phyloP scores from a whole-genome alignment of 768 basidiomycete species.

The Trametes punicea region DNA sequence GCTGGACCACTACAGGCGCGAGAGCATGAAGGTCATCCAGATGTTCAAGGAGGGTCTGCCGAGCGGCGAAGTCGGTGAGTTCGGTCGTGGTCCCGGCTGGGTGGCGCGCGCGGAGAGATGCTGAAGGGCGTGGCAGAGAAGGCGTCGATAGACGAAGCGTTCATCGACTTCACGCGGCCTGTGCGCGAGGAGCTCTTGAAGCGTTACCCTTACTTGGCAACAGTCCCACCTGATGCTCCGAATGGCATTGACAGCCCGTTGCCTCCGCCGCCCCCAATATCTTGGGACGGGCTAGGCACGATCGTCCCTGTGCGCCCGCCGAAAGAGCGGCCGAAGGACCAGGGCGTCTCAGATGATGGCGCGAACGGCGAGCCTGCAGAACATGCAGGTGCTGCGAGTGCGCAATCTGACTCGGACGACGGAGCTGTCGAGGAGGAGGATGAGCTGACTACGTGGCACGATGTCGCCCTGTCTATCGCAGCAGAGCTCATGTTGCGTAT shows the following conservation, averaged over 20 bases:
- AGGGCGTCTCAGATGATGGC: constrained; percentile 10
- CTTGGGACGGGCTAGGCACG: constrained; percentile 59
- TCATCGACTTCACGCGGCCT: constrained; percentile 84
- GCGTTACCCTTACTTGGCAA: constrained; percentile 71
- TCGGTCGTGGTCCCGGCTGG: neutral
- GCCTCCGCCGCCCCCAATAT: constrained; percentile 64
- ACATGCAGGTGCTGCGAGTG: neutral
- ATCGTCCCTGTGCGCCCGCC: constrained; percentile 53
- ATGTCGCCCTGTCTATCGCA: constrained; percentile 84
- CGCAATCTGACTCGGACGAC: neutral
- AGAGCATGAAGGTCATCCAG: constrained; percentile 82
- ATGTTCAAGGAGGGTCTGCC: constrained; percentile 80
- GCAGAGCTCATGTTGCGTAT: constrained; percentile 83
- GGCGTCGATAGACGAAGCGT: constrained; percentile 97
- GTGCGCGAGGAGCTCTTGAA: constrained; percentile 73
- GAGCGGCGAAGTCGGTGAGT: constrained; percentile 77
- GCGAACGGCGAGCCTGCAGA: neutral
- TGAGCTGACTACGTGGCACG: constrained; percentile 71
- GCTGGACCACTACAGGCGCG: constrained; percentile 87
- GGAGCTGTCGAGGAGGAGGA: constrained; percentile 29
- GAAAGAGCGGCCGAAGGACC: constrained; percentile 20
- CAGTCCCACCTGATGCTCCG: constrained; percentile 65
- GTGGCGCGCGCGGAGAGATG: neutral
- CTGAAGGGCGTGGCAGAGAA: constrained; percentile 52
- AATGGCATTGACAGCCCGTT: constrained; percentile 73